Conservation (phyloP, 192 early-diverging fungal species). For the Coemansia sp. region DNA sequence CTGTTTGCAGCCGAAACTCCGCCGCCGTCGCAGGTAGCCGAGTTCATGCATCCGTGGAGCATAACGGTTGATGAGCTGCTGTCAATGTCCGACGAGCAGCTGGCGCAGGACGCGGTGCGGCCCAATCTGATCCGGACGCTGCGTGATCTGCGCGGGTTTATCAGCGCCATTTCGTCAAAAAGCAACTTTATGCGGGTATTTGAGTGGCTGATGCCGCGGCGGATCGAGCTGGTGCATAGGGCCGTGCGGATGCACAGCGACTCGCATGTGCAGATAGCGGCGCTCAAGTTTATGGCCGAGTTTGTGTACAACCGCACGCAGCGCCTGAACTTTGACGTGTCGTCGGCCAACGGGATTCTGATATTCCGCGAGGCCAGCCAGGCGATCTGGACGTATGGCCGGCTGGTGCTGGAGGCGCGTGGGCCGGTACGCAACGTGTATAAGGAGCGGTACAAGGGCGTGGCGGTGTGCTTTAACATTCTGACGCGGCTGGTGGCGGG, state of each 20-base stretch:
- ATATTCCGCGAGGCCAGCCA: constrained; percentile 84
- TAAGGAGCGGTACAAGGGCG: constrained; percentile 71
- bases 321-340: constrained; percentile 79
- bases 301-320: constrained; percentile 78
- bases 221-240: constrained; percentile 62
- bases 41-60: constrained; percentile 73
- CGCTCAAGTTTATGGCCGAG: constrained; percentile 77
- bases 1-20: constrained; percentile 68
- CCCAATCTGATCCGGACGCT: constrained; percentile 61
- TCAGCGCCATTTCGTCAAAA: constrained; percentile 61
- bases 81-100: constrained; percentile 55
- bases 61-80: constrained; percentile 56
- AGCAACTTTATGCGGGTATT: constrained; percentile 70
- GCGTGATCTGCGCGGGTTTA: constrained; percentile 74
- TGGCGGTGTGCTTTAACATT: constrained; percentile 70
- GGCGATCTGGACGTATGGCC: constrained; percentile 60
- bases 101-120: constrained; percentile 50
- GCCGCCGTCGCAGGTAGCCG: constrained; percentile 58
- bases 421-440: constrained; percentile 44
- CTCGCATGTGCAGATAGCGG: constrained; percentile 60
- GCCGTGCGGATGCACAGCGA: constrained; percentile 64
- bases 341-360: constrained; percentile 83
- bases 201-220: constrained; percentile 80
- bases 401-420: constrained; percentile 13
- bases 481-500: constrained; percentile 69